A percentile compares a stretch with the other conserved stretches of the same genome.
phyloP scores from a whole-genome alignment of 2,329 filamentous ascomycete species.

The Teratosphaeria epicoccoides region DNA sequence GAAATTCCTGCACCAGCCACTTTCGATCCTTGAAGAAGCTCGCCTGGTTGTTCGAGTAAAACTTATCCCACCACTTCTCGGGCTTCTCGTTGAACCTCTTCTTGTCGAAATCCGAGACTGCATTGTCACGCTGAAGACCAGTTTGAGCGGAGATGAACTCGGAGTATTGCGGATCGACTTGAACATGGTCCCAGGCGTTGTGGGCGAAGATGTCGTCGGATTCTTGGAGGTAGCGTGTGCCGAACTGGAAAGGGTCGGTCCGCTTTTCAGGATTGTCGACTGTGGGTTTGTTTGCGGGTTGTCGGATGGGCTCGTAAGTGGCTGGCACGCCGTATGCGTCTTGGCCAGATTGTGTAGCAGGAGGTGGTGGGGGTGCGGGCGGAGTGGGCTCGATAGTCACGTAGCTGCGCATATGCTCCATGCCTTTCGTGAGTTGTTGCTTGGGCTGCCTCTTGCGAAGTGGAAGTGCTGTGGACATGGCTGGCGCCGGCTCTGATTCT shows the following conservation, averaged over 20 bases:
- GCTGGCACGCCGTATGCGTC: constrained; percentile 42
- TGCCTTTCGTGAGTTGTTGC: constrained; percentile 40
- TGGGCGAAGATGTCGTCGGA: constrained; percentile 89
- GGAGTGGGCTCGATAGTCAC: constrained; percentile 32
- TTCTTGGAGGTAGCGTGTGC: constrained; percentile 72
- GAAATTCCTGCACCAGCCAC: constrained; percentile 94
- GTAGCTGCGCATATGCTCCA: constrained; percentile 43
- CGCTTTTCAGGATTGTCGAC: constrained; percentile 70
- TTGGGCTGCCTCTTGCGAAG: constrained; percentile 18
- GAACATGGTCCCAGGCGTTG: constrained; percentile 98
- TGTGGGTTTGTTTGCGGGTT: constrained; percentile 53
- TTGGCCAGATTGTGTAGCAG: constrained; percentile 16
- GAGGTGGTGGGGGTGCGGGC: constrained; percentile 12
- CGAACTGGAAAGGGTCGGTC: constrained; percentile 89
- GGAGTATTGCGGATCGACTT: constrained; percentile 79
- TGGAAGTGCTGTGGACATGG: neutral
- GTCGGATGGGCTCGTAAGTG: constrained; percentile 34
- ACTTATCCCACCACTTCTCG: constrained; percentile 94
- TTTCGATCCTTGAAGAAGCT: constrained; percentile 99
- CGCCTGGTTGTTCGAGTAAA: constrained; percentile 93
- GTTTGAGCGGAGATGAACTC: constrained; percentile 79
- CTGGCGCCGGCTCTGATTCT: neutral
- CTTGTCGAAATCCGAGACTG: constrained; percentile 89
- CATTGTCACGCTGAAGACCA: constrained; percentile 69
- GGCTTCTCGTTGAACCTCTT: constrained; percentile 80